Evolutionary conservation across 495 filamentous ascomycete genomes (phyloP).

Genomic region (Neurospora sp.): DNA sequence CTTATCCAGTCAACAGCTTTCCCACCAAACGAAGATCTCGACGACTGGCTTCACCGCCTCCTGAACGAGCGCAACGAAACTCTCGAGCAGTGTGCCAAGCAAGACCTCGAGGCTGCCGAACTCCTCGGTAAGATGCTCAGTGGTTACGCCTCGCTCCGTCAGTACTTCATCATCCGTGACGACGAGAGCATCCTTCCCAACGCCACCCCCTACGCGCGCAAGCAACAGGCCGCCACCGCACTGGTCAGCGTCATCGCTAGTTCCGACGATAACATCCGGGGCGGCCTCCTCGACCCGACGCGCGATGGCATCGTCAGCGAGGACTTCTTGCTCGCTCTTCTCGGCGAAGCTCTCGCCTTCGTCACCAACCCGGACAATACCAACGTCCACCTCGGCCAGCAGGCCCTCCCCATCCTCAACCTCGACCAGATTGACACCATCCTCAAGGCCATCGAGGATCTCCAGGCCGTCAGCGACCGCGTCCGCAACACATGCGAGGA

Average conservation of each 20-base stretch:
- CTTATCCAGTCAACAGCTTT: constrained; percentile 73
- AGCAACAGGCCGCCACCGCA: constrained; percentile 57
- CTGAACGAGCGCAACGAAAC: constrained; percentile 56
- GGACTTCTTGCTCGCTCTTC: constrained; percentile 69
- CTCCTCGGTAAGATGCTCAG: constrained; percentile 75
- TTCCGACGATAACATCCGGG: constrained; percentile 78
- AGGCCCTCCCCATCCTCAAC: constrained; percentile 32
- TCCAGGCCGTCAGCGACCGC: constrained; percentile 62
- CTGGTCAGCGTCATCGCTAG: constrained; percentile 70
- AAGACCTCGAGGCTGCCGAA: constrained; percentile 67
- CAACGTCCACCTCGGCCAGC: constrained; percentile 16
- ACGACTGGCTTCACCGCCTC: constrained; percentile 53
- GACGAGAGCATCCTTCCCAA: constrained; percentile 27
- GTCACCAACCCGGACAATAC: constrained; percentile 43
- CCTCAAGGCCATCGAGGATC: constrained; percentile 71
- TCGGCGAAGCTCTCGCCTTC: constrained; percentile 75
- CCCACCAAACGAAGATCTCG: constrained; percentile 56
- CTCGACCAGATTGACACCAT: constrained; percentile 63
- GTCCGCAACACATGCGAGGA: constrained; percentile 61
- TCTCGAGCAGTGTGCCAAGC: constrained; percentile 51
- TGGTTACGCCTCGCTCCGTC: constrained; percentile 79
- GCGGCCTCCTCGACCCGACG: constrained; percentile 71
- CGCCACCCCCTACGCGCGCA: constrained; percentile 36
- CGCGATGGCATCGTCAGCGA: constrained; percentile 73
- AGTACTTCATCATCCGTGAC: constrained; percentile 81